Conservation (phyloP, 768 basidiomycete species). For the Naganishia onofrii region DNA sequence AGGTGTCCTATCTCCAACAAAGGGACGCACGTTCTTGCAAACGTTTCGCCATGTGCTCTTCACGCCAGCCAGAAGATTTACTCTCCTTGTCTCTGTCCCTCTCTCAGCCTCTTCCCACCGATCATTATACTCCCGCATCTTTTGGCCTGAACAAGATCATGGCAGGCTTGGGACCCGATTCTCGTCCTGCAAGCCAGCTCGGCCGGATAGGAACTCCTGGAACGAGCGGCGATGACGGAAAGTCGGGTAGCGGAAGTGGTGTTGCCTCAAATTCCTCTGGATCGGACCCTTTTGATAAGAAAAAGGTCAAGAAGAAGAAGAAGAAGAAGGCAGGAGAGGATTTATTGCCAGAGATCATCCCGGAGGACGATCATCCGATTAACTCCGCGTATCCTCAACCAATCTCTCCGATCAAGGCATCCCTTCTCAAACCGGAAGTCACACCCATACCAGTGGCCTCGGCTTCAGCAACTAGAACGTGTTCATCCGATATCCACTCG, state of each 20-base stretch:
- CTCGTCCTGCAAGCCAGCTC: slow-evolving; percentile 1
- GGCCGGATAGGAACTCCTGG: slow-evolving; percentile 1
- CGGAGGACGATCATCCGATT: background rate
- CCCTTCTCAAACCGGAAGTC: background rate
- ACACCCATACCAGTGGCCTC: background rate
- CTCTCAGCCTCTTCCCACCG: slow-evolving; percentile 11
- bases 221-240: slow-evolving; percentile 19
- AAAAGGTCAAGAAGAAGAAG: slow-evolving; percentile 17
- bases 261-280: background rate
- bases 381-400: background rate
- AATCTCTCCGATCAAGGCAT: slow-evolving; percentile 2
- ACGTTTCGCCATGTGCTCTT: background rate
- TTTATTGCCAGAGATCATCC: slow-evolving; percentile 1
- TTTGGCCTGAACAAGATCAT: slow-evolving; percentile 5
- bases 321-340: slow-evolving; percentile 18
- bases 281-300: background rate
- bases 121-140: slow-evolving; percentile 1
- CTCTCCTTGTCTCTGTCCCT: slow-evolving; percentile 2
- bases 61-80: slow-evolving; percentile 1
- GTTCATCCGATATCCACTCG: background rate
- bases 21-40: slow-evolving; percentile 4
- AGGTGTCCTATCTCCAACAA: background rate
- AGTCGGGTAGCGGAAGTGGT: slow-evolving; percentile 12
- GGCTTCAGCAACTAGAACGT: background rate
- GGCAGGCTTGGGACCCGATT: background rate